Evolutionary conservation across 176 grass and related monocot species (phyloP).

Genomic region (Phoenix roebelenii): DNA sequence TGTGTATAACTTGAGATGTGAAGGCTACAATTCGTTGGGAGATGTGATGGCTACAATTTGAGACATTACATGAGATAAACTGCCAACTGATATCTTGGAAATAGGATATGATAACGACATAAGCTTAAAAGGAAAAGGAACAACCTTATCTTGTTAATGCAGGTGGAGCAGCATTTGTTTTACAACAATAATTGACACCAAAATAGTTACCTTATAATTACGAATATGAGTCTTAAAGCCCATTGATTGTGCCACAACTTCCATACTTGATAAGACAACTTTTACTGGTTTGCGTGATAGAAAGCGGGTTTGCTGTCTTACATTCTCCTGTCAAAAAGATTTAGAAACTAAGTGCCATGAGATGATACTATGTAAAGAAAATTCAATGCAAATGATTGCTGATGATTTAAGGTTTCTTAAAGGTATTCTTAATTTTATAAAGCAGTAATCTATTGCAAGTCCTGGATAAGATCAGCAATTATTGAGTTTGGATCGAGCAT

Average conservation of each 20-base stretch:
- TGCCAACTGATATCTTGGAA: too few species aligned
- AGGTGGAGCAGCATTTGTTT: background rate
- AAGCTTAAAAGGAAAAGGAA: too few species aligned
- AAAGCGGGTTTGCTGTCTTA: constrained; percentile 73
- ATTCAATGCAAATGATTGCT: background rate
- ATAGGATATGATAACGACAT: too few species aligned
- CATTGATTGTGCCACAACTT: constrained; percentile 96
- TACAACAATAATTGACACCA: background rate
- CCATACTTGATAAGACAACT: constrained; percentile 94
- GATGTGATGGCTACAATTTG: too few species aligned
- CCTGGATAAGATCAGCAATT: too few species aligned
- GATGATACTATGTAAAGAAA: background rate
- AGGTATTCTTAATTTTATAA: too few species aligned
- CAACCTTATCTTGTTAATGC: background rate
- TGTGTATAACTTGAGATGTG: too few species aligned
- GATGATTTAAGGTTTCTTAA: too few species aligned
- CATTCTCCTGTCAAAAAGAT: constrained; percentile 51
- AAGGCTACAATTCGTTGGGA: too few species aligned
- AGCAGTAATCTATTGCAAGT: too few species aligned
- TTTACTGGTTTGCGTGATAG: constrained; percentile 70
- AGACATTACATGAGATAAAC: too few species aligned
- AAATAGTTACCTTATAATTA: constrained; percentile 77
- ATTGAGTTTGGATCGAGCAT: too few species aligned
- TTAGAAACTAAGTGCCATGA: constrained; percentile 8
- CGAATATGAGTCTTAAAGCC: constrained; percentile 95